phyloP scores from a whole-genome alignment of 2,329 filamentous ascomycete genomes.

The Cryphonectria nitschkei region DNA sequence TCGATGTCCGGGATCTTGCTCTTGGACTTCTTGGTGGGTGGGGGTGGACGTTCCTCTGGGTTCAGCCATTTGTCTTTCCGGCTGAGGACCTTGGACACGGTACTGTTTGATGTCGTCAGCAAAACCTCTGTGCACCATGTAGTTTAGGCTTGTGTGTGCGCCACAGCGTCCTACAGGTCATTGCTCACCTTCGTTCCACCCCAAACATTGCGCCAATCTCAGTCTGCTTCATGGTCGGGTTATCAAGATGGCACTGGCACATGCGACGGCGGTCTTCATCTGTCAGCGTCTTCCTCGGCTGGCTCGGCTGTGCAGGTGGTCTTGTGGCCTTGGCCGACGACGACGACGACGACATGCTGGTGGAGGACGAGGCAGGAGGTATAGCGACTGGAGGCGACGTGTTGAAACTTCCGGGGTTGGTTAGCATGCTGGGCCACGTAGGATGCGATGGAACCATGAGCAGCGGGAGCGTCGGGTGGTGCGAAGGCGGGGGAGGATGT shows the following conservation, averaged over 20 bases:
- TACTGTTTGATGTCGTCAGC: constrained; percentile 61
- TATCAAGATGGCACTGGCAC: constrained; percentile 91
- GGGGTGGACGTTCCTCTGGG: constrained; percentile 76
- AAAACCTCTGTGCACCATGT: constrained; percentile 13
- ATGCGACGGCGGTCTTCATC: constrained; percentile 88
- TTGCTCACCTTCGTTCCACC: constrained; percentile 88
- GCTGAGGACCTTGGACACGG: constrained; percentile 95
- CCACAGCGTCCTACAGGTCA: background rate
- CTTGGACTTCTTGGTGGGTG: constrained; percentile 81
- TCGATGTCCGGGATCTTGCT: constrained; percentile 90
- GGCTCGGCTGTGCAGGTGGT: constrained; percentile 51
- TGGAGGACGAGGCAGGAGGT: constrained; percentile 52
- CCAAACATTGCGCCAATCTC: constrained; percentile 96
- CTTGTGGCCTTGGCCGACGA: constrained; percentile 47
- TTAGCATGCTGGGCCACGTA: constrained; percentile 82
- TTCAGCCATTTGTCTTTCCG: constrained; percentile 94
- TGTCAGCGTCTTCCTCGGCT: constrained; percentile 84
- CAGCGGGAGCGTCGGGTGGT: constrained; percentile 64
- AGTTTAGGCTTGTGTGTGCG: background rate
- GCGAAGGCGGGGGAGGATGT: constrained; percentile 42
- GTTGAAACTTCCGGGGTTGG: constrained; percentile 66
- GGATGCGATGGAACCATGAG: constrained; percentile 70
- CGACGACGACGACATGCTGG: constrained; percentile 49
- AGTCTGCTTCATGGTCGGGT: constrained; percentile 90
- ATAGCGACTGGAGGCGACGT: constrained; percentile 62